These are phyloP conservation scores for Beauveria asiatica DNA, from an alignment of 2,329 filamentous ascomycete species.

Conservation along the genomic window DNA sequence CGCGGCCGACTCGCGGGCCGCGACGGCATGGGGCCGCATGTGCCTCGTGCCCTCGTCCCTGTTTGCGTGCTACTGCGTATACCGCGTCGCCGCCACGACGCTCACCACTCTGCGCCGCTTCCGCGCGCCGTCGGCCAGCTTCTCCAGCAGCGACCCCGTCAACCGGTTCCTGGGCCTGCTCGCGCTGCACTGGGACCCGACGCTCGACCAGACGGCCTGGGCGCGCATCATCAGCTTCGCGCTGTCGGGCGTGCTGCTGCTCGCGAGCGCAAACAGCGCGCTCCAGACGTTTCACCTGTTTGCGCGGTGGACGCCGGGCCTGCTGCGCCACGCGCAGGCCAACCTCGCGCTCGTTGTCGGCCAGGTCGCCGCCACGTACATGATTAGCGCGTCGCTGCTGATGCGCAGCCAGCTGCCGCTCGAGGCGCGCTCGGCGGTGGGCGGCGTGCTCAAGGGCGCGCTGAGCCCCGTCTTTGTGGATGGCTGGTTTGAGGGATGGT, in stretches of 20 bases:
- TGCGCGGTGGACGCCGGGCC: constrained; percentile 60
- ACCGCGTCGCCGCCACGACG: constrained; percentile 67
- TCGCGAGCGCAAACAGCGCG: constrained; percentile 72
- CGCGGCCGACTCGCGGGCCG: constrained; percentile 55
- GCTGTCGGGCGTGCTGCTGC: constrained; percentile 72
- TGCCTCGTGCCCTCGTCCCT: constrained; percentile 53
- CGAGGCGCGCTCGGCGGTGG: constrained; percentile 69
- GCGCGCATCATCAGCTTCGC: constrained; percentile 78
- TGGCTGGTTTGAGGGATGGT: constrained; percentile 84
- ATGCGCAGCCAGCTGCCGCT: constrained; percentile 69
- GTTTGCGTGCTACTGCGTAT: constrained; percentile 78
- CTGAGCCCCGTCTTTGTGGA: constrained; percentile 54
- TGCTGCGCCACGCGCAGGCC: constrained; percentile 66
- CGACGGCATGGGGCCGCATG: constrained; percentile 57
- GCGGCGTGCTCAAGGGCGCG: constrained; percentile 68
- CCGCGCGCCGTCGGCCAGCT: constrained; percentile 32
- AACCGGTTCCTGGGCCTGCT: constrained; percentile 74
- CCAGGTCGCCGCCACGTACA: constrained; percentile 77
- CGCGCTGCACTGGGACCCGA: constrained; percentile 75
- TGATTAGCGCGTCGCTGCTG: constrained; percentile 71
- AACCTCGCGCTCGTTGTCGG: constrained; percentile 72
- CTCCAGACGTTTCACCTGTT: constrained; percentile 82
- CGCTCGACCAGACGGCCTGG: constrained; percentile 75
- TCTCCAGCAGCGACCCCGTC: constrained; percentile 70
- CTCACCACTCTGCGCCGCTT: constrained; percentile 57